A percentile compares a stretch with the other conserved stretches of the same genome.
Evolutionary conservation across 106 monocot species (phyloP).

Genomic region (Allium fistulosum): DNA sequence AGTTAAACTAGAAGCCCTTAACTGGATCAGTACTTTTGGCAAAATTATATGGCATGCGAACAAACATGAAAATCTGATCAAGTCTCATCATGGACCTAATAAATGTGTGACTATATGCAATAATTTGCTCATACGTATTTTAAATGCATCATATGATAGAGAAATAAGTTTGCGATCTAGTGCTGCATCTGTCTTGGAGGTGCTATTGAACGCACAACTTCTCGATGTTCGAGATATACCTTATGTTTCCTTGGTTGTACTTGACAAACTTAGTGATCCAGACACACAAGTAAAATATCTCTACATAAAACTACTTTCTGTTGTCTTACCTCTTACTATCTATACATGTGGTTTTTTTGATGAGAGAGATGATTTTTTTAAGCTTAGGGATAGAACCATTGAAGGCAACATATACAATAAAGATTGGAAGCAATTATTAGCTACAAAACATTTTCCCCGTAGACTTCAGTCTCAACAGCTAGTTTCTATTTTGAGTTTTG

Average conservation of each 20-base stretch:
- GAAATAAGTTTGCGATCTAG: conserved; percentile 64
- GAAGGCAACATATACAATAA: conserved; percentile 15
- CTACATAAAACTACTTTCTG: conserved; percentile 50
- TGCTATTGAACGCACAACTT: conserved; percentile 55
- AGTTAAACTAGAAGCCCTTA: conserved; percentile 64
- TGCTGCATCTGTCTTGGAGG: conserved; percentile 61
- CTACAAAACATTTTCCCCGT: conserved; percentile 43
- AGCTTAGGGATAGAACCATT: conserved; percentile 7
- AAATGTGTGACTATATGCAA: conserved; percentile 26
- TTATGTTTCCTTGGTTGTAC: conserved; percentile 37
- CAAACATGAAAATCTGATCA: conserved; percentile 14
- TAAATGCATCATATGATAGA: conserved; percentile 72
- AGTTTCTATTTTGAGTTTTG: conserved; percentile 79
- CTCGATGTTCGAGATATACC: conserved; percentile 41
- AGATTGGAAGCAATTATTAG: conserved; percentile 65
- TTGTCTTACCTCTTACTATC: conserved; percentile 44
- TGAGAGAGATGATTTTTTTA: conserved; percentile 9
- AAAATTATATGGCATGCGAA: conserved; percentile 14
- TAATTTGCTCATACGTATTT: conserved; percentile 43
- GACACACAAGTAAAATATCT: conserved; percentile 43
- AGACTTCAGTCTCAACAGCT: conserved; percentile 77
- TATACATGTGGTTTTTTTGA: conserved; percentile 49
- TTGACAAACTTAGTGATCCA: conserved; percentile 89
- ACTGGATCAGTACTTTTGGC: conserved; percentile 51
- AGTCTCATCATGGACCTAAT: conserved; percentile 8